These are phyloP conservation scores for Fragilaria crotonensis DNA, from an alignment of 108 stramenopile genomes.

Conservation along the genomic window DNA sequence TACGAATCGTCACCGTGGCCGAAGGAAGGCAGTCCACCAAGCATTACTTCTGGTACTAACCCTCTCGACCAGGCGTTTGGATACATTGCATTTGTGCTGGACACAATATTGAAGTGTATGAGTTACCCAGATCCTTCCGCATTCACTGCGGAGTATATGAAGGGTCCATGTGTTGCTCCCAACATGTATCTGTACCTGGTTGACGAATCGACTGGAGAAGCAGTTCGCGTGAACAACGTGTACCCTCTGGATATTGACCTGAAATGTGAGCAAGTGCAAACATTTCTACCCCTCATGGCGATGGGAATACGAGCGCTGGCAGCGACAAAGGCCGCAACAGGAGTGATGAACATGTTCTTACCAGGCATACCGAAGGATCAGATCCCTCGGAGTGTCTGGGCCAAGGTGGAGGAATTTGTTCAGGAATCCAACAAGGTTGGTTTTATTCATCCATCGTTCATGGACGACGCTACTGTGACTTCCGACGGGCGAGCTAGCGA, in stretches of 20 bases:
- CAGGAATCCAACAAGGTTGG: background rate
- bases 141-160: background rate
- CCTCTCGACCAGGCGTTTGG: background rate
- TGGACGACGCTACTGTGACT: background rate
- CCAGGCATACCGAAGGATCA: background rate
- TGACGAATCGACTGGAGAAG: conserved; percentile 4
- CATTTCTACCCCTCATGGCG: conserved; percentile 1
- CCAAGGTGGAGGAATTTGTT: background rate
- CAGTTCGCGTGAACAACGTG: background rate
- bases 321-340: background rate
- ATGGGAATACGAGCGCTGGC: background rate
- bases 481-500: background rate
- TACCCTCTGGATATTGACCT: background rate
- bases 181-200: background rate
- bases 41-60: background rate
- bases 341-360: background rate
- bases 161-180: background rate
- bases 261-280: background rate
- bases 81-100: background rate
- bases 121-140: background rate
- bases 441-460: background rate
- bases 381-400: background rate
- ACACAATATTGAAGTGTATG: background rate
- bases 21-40: background rate
- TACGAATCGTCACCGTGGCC: conserved; percentile 2